A percentile compares a stretch with the other conserved stretches of the same genome.
Evolutionary conservation across 129 eudicot genomes (phyloP).

Genomic region (Ambrosia artemisiifolia): DNA sequence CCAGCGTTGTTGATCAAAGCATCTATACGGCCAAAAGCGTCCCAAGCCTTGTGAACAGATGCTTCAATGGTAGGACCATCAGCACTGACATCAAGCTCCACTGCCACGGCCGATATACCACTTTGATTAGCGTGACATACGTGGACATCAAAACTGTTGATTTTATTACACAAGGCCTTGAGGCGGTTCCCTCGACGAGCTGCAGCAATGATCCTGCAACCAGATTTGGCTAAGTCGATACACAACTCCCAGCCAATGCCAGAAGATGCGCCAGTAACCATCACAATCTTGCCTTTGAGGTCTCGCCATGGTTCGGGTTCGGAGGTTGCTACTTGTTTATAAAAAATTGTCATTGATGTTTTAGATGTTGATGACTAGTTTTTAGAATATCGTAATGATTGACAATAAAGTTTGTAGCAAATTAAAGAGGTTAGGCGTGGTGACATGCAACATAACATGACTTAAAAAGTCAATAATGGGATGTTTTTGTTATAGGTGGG

Average conservation of each 20-base stretch:
- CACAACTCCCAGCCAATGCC: slow-evolving; percentile 41
- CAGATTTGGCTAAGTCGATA: slow-evolving; percentile 37
- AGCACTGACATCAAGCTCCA: slow-evolving; percentile 42
- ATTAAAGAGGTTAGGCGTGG: no score
- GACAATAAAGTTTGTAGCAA: no score
- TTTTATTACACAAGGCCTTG: slow-evolving; percentile 34
- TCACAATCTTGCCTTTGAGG: slow-evolving; percentile 33
- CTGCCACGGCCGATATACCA: slow-evolving; percentile 28
- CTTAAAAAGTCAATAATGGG: no score
- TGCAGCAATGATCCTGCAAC: slow-evolving; percentile 34
- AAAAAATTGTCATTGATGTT: not conserved
- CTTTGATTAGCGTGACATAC: not conserved
- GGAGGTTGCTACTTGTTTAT: not conserved
- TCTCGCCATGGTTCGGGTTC: slow-evolving; percentile 23
- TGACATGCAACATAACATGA: no score
- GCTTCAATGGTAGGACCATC: slow-evolving; percentile 22
- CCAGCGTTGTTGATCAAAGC: slow-evolving; percentile 51
- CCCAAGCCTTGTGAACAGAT: slow-evolving; percentile 38
- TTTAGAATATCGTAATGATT: no score
- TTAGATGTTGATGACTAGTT: no score
- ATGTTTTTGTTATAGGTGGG: no score
- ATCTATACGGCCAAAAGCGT: slow-evolving; percentile 40
- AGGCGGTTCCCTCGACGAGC: slow-evolving; percentile 32
- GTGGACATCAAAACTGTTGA: not conserved
- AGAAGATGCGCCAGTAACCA: slow-evolving; percentile 50